phyloP scores from a whole-genome alignment of 2,329 filamentous ascomycete species.

The Colletotrichum costaricense region DNA sequence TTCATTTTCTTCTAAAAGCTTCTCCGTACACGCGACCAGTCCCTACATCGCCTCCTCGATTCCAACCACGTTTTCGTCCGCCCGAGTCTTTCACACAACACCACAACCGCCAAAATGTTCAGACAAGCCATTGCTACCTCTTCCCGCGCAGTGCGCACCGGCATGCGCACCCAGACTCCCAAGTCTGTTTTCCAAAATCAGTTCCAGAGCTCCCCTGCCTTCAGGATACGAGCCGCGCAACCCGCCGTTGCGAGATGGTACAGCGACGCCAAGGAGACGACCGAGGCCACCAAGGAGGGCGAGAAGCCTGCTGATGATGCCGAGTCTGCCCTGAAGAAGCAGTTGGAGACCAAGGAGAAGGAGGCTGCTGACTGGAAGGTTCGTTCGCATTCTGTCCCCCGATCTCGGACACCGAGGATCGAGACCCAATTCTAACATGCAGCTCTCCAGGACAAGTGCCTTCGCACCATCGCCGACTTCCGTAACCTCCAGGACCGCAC shows the following conservation, averaged over 20 bases:
- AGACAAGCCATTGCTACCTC: constrained; percentile 57
- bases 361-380: constrained; percentile 86
- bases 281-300: constrained; percentile 42
- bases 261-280: constrained; percentile 56
- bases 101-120: constrained; percentile 51
- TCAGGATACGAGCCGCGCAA: constrained; percentile 50
- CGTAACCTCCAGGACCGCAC: constrained; percentile 97
- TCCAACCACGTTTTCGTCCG: constrained; percentile 1
- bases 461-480: constrained; percentile 95
- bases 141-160: constrained; percentile 57
- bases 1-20: constrained; percentile 32
- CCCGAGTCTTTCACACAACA: not conserved
- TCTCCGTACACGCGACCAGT: constrained; percentile 27
- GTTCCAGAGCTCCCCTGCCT: constrained; percentile 49
- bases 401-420: constrained; percentile 21
- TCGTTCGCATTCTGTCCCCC: constrained; percentile 40
- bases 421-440: constrained; percentile 11
- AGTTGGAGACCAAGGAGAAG: constrained; percentile 63
- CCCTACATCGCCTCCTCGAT: constrained; percentile 18
- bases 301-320: constrained; percentile 43
- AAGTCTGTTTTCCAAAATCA: constrained; percentile 51
- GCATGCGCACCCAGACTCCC: constrained; percentile 48
- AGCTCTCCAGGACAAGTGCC: constrained; percentile 82
- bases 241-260: constrained; percentile 57
- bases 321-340: constrained; percentile 60